Conservation (phyloP, 768 basidiomycete genomes). For the Calvatia gigantea region DNA sequence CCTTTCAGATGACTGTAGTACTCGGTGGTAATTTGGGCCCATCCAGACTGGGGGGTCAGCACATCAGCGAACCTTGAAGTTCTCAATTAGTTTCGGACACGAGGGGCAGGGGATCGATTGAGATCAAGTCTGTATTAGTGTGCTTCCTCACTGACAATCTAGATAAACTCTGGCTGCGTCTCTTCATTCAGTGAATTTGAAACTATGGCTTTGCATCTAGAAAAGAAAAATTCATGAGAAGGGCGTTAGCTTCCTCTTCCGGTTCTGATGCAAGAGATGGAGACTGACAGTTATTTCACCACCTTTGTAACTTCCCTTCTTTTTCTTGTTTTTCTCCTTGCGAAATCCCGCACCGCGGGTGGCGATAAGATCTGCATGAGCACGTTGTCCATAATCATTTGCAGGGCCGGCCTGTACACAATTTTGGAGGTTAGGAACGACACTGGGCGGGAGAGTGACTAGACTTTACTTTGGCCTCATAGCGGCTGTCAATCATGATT, state of each 20-base stretch:
- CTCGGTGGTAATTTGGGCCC: not conserved
- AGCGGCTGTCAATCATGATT: conserved; percentile 64
- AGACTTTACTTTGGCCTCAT: conserved; percentile 65
- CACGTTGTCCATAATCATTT: conserved; percentile 87
- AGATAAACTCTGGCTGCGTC: not conserved
- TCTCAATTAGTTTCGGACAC: not conserved
- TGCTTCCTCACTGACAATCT: not conserved
- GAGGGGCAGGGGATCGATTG: not conserved
- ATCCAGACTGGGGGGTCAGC: not conserved
- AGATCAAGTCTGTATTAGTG: not conserved
- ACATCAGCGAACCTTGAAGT: not conserved
- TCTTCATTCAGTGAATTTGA: conserved; percentile 60
- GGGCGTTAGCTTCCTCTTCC: conserved; percentile 3
- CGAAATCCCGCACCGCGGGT: conserved; percentile 94
- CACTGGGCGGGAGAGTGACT: conserved; percentile 1
- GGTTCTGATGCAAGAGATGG: not conserved
- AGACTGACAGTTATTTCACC: conserved; percentile 87
- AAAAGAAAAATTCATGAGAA: not conserved
- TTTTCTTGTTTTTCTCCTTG: conserved; percentile 99
- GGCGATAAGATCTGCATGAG: conserved; percentile 84
- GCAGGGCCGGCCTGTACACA: conserved; percentile 48
- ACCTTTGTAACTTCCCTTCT: conserved; percentile 89
- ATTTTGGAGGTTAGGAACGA: not conserved
- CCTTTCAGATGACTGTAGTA: not conserved
- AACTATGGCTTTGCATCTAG: conserved; percentile 81